Evolutionary conservation across 2,329 filamentous ascomycete species (phyloP).

Genomic region (Akanthomyces lecanii): DNA sequence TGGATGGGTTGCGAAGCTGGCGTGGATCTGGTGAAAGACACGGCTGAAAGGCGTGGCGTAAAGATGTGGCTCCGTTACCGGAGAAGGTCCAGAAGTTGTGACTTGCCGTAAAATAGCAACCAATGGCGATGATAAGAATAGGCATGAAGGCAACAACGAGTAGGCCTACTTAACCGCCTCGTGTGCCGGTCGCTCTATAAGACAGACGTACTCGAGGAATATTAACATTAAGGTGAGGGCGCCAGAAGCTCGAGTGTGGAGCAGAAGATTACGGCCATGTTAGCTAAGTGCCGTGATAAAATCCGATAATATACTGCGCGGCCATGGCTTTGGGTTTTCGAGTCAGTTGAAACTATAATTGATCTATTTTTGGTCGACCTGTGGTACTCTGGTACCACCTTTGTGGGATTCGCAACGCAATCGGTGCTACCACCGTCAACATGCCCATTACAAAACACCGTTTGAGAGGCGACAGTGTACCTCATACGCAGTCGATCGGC

Average conservation of each 20-base stretch:
- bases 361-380: background rate
- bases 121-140: constrained; percentile 7
- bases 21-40: constrained; percentile 39
- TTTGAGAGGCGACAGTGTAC: too few relatives aligned
- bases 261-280: constrained; percentile 44
- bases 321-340: constrained; percentile 31
- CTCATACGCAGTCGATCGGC: too few relatives aligned
- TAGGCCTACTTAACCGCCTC: constrained; percentile 38
- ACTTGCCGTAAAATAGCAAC: constrained; percentile 13
- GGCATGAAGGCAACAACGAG: constrained; percentile 7
- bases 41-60: constrained; percentile 12
- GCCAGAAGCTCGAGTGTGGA: constrained; percentile 43
- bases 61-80: too few relatives aligned
- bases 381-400: constrained; percentile 50
- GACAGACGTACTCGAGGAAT: constrained; percentile 59
- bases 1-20: constrained; percentile 47
- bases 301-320: constrained; percentile 38
- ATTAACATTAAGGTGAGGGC: constrained; percentile 40
- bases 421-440: constrained; percentile 63
- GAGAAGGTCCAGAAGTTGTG: constrained; percentile 13
- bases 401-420: constrained; percentile 59
- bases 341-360: background rate
- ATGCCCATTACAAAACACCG: too few relatives aligned
- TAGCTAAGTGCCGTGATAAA: constrained; percentile 43
- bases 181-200: constrained; percentile 41